phyloP scores from a whole-genome alignment of 805 yeast genomes.

The Saturnispora saitoi region DNA sequence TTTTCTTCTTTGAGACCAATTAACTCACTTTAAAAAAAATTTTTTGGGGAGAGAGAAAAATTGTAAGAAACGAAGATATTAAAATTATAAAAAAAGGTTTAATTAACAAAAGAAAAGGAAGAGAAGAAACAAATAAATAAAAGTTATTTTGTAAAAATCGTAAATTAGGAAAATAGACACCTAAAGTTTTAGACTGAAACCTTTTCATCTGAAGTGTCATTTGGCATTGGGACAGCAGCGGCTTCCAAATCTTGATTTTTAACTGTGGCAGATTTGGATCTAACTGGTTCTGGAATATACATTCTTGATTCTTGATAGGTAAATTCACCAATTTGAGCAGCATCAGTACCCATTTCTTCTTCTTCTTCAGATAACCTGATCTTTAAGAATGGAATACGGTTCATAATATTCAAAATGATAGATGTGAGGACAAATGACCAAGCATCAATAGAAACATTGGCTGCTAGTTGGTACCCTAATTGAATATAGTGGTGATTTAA shows the following conservation, averaged over 20 bases:
- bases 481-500: constrained; percentile 74
- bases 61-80: neutral
- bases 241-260: constrained; percentile 18
- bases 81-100: neutral
- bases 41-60: no score
- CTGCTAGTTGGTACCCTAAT: constrained; percentile 84
- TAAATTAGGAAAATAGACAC: neutral
- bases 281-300: constrained; percentile 70
- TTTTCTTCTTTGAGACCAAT: no score
- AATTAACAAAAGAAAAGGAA: neutral
- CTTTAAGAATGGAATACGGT: constrained; percentile 71
- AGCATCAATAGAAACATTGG: constrained; percentile 54
- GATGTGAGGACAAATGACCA: constrained; percentile 75
- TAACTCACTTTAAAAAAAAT: no score
- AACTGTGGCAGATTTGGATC: constrained; percentile 28
- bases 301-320: constrained; percentile 60
- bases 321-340: constrained; percentile 84
- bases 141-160: no score
- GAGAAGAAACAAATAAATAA: neutral
- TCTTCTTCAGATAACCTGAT: constrained; percentile 79
- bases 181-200: constrained; percentile 9
- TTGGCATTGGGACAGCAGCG: constrained; percentile 24
- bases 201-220: constrained; percentile 17
- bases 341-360: constrained; percentile 83
- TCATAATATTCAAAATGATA: constrained; percentile 55